Evolutionary conservation across 2,329 filamentous ascomycete genomes (phyloP).

Genomic region (Seiridium unicorne): DNA sequence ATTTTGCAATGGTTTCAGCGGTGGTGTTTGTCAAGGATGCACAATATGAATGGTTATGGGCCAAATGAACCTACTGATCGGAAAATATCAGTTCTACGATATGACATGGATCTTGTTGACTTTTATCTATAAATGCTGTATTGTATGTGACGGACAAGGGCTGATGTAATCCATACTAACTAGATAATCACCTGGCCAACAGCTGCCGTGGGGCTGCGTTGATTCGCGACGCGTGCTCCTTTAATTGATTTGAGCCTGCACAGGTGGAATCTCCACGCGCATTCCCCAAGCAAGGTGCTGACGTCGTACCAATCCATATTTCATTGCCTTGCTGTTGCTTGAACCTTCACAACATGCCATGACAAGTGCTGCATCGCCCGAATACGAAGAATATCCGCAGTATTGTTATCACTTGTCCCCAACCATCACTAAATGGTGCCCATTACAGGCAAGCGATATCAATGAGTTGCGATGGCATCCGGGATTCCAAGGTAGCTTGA

Average conservation of each 20-base stretch:
- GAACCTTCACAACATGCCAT: slow-evolving; percentile 34
- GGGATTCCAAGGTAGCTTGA: slow-evolving; percentile 51
- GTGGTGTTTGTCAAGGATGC: not conserved
- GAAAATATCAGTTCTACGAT: no score
- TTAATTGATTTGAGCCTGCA: not conserved
- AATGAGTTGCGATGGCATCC: slow-evolving; percentile 42
- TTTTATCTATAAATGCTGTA: no score
- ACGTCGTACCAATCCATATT: not conserved
- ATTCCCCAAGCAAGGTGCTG: slow-evolving; percentile 4
- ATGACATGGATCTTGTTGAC: no score
- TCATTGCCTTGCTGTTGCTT: slow-evolving; percentile 9
- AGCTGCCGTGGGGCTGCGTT: not conserved
- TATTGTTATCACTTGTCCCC: slow-evolving; percentile 64
- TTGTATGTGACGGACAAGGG: no score
- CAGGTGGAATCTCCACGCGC: not conserved
- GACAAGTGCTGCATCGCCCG: slow-evolving; percentile 34
- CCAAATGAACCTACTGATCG: no score
- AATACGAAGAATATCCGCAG: slow-evolving; percentile 48
- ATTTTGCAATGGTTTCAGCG: not conserved
- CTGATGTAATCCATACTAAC: no score
- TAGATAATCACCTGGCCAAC: not conserved
- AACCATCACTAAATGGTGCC: slow-evolving; percentile 59
- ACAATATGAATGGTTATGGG: not conserved
- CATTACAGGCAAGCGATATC: slow-evolving; percentile 51
- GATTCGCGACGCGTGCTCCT: not conserved